phyloP scores from a whole-genome alignment of 2,329 filamentous ascomycete species.

The Talaromyces funiculosus region DNA sequence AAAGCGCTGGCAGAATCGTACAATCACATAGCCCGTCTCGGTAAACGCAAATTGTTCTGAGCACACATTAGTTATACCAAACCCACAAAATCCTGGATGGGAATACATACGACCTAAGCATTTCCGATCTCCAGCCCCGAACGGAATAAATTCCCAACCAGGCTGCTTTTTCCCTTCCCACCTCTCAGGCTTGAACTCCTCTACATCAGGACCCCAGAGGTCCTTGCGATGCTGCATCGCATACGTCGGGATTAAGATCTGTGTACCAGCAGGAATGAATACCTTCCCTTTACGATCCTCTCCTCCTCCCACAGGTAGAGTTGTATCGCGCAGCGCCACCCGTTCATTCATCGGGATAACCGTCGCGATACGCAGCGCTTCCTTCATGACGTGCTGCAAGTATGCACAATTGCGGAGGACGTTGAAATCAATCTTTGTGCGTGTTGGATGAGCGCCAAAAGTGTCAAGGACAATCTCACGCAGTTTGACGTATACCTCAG shows the following conservation, averaged over 20 bases:
- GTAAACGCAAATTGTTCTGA: slow-evolving; percentile 15
- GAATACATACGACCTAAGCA: slow-evolving; percentile 20
- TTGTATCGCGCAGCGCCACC: slow-evolving; percentile 36
- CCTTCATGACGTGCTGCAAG: slow-evolving; percentile 25
- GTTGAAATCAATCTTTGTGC: slow-evolving; percentile 12
- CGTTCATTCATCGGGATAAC: slow-evolving; percentile 44
- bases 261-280: slow-evolving; percentile 60
- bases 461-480: slow-evolving; percentile 44
- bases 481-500: slow-evolving; percentile 22
- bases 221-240: slow-evolving; percentile 65
- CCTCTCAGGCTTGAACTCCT: slow-evolving; percentile 20
- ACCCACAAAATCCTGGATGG: background rate
- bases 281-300: slow-evolving; percentile 55
- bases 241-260: slow-evolving; percentile 62
- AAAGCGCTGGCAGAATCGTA: slow-evolving; percentile 11
- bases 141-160: slow-evolving; percentile 38
- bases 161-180: slow-evolving; percentile 23
- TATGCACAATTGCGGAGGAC: slow-evolving; percentile 15
- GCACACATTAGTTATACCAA: background rate
- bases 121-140: slow-evolving; percentile 23
- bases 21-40: slow-evolving; percentile 10
- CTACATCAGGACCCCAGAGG: slow-evolving; percentile 43
- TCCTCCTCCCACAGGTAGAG: slow-evolving; percentile 52
- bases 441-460: slow-evolving; percentile 9
- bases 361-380: slow-evolving; percentile 42